These are phyloP conservation scores for Pythium vanterpoolii DNA, from an alignment of 352 stramenopile genomes.

Conservation along the genomic window DNA sequence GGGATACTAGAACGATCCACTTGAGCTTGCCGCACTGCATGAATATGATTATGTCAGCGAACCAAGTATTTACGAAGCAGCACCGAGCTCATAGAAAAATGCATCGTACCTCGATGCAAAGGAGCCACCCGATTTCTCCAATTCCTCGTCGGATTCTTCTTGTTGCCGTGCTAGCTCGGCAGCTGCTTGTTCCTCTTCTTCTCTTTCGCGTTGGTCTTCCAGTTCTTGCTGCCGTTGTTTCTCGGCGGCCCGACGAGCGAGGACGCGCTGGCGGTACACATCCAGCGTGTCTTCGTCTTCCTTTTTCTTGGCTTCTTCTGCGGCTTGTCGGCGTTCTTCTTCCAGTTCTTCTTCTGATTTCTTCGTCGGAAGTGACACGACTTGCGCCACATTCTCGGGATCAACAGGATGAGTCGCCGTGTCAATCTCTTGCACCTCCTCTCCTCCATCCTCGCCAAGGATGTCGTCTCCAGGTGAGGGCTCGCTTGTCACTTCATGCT, in stretches of 20 bases:
- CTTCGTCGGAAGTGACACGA: background rate
- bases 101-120: constrained; percentile 60
- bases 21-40: constrained; percentile 45
- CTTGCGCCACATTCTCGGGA: background rate
- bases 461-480: background rate
- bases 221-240: constrained; percentile 50
- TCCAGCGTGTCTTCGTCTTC: constrained; percentile 59
- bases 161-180: constrained; percentile 4
- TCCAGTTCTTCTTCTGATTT: constrained; percentile 36
- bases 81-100: background rate
- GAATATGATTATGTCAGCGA: background rate
- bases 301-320: constrained; percentile 52
- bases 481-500: background rate
- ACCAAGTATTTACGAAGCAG: background rate
- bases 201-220: constrained; percentile 33
- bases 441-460: background rate
- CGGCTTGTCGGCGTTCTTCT: constrained; percentile 27
- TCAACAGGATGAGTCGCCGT: background rate
- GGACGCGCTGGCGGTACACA: constrained; percentile 60
- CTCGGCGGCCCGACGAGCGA: constrained; percentile 58
- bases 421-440: background rate
- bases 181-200: constrained; percentile 35
- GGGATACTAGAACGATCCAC: constrained; percentile 47
- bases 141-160: constrained; percentile 43
- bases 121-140: constrained; percentile 56